phyloP scores from a whole-genome alignment of 305 asterid genomes.

The Fraxinus velutina region DNA sequence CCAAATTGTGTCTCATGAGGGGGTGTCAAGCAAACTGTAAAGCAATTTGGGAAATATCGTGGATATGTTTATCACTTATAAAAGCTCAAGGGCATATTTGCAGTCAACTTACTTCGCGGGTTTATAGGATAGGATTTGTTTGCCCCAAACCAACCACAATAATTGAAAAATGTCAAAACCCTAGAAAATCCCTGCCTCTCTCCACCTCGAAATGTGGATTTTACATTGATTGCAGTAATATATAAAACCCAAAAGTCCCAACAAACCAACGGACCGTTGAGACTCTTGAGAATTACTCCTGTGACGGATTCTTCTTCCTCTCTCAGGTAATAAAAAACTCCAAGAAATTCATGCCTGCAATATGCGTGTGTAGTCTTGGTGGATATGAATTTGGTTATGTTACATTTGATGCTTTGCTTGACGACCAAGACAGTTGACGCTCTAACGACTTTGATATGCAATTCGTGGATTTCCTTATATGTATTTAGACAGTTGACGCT shows the following conservation, averaged over 20 bases:
- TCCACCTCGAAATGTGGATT: conserved; percentile 26
- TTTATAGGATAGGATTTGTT: conserved; percentile 29
- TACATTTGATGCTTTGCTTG: conserved; percentile 42
- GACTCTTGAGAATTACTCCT: conserved; percentile 7
- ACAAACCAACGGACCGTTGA: conserved; percentile 19
- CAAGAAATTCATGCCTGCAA: not conserved
- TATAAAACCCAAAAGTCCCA: not conserved
- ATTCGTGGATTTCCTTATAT: too few relatives aligned
- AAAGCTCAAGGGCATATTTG: conserved; percentile 15
- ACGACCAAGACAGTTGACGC: conserved; percentile 32
- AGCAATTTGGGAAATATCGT: not conserved
- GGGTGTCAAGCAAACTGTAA: too few relatives aligned
- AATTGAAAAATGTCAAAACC: conserved; percentile 35
- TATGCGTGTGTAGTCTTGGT: not conserved
- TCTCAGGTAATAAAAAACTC: conserved; percentile 19
- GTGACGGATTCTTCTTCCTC: conserved; percentile 2
- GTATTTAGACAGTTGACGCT: conserved; percentile 19
- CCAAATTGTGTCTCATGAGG: too few relatives aligned
- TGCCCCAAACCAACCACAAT: not conserved
- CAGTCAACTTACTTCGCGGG: not conserved
- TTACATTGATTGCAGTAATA: conserved; percentile 10
- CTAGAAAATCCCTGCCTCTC: conserved; percentile 33
- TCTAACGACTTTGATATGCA: too few relatives aligned
- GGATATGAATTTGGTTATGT: conserved; percentile 11
- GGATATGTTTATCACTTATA: not conserved